Evolutionary conservation across 441 rosid species (phyloP), one percentile per base, ranked within the genome.

Genomic region (Geranium incanum): DNA sequence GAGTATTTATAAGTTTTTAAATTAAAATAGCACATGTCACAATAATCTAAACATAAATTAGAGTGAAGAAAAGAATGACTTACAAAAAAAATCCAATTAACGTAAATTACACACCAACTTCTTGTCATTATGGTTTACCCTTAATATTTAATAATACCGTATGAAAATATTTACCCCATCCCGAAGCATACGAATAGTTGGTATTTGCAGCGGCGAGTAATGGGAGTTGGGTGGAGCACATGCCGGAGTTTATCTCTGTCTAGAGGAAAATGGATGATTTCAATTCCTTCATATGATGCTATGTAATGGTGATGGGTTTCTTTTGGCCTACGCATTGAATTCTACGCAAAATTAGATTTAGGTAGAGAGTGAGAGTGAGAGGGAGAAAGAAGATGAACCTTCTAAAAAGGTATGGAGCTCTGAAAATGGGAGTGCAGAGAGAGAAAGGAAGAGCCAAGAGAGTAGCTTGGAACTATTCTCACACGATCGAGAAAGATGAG

Each of bases 381-480:
- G 23, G 6, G 52, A 45, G 3, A 45, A 23, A 1, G 33, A 23
- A 23, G 1, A n/a, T n/a, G n/a, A n/a, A n/a, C n/a, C n/a, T n/a
- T n/a, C 1, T 12, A 43, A 43, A 6, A 9, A 43, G 50, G 11
- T 43, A 55, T 13, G 13, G 63, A 3, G 12, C 13, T 45, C 52
- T 45, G 52, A 45, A 45, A 57, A 16, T 57, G 63, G 63, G 63
- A 57, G 19, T 57, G 23, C 21, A 57, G 63, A 57, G 63, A 57
- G 63, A 57, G 23, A 57, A 57, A 15, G 18, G 60, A 52, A 52
- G 21, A 52, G 19, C 18, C 18, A 13, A n/a, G 52, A 45, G 52
- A 45, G 63, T 57, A 18, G 23, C 16, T 57, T 45, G 52, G 52
- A 45, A 45, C 52, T 45, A 13, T 13, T 45, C 52, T 45, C 52